Evolutionary conservation across 2,329 filamentous ascomycete genomes (phyloP), one percentile per base, ranked within the genome.

Genomic region (Penicillium sp.): DNA sequence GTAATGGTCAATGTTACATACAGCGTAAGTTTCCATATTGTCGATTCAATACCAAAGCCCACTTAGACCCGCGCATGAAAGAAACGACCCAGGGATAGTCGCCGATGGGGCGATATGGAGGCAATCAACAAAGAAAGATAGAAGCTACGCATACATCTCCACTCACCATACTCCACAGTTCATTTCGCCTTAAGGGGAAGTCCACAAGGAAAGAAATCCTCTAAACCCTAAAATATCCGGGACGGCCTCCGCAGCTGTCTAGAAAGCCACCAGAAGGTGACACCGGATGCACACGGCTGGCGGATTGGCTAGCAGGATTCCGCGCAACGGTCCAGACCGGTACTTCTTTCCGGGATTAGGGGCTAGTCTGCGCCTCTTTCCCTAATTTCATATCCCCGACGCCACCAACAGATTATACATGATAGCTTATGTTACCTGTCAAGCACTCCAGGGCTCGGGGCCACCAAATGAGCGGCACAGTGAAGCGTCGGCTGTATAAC

Each of bases 241-340:
- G 17, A 44, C 44, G 6, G 8, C 40, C 51, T 49, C 54, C 53
- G 56, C 49, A 49, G 24, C 29, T 43, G 42, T 38, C 43, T 39
- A 47, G 35, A 48, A 45, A 38, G 38, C 43, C 43, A 43, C 39
- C 34, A 48, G 31, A 48, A 46, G 45, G 43, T 29, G 39, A 37
- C 13, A 22, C 9, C 22, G 15, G 49, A 33, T 24, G 28, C 19
- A 32, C 37, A 34, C 28, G 39, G 29, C 26, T 29, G 19, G 26
- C 9, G 26, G 21, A 53, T 53, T 53, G 41, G 44, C 37, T 41
- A 35, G 24, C 49, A 52, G 31, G 40, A 52, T 53, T 51, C 54
- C 50, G 38, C 41, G 34, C 39, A 56, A 59, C 55, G 53, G 56
- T 53, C 40, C 43, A 48, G 44, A 52, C 48, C 48, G 49, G 54